Evolutionary conservation across 2,329 filamentous ascomycete species (phyloP).

Genomic region (Leptographium wingfieldii): DNA sequence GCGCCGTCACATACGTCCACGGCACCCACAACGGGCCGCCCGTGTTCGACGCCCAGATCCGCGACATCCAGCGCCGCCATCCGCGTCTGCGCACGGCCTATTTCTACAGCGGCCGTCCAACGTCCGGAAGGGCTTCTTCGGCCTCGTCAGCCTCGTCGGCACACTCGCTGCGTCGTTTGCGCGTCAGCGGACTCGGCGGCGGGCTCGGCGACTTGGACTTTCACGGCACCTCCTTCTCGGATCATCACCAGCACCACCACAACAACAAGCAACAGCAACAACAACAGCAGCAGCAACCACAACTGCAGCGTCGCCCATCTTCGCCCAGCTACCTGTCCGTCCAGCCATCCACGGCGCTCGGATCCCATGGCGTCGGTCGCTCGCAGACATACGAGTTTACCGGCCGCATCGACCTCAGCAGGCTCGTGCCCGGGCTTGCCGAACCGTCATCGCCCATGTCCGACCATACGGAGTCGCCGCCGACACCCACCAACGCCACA

Average conservation of each 20-base stretch:
- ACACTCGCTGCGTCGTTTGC: not conserved
- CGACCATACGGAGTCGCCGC: conserved; percentile 1
- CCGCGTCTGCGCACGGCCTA: conserved; percentile 29
- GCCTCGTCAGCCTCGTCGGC: not conserved
- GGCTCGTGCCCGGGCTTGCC: conserved; percentile 17
- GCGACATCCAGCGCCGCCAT: conserved; percentile 24
- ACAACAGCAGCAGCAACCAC: not conserved
- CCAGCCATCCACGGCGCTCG: not conserved
- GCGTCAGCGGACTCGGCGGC: not conserved
- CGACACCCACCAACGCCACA: conserved; percentile 5
- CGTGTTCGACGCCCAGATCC: conserved; percentile 40
- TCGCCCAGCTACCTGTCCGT: not conserved
- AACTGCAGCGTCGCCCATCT: not conserved
- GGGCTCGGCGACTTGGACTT: not conserved
- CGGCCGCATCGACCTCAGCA: conserved; percentile 33
- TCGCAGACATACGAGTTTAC: conserved; percentile 31
- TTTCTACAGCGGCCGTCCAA: conserved; percentile 27
- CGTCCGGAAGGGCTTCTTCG: not conserved
- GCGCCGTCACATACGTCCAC: conserved; percentile 47
- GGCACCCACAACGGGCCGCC: conserved; percentile 38
- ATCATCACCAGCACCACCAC: not conserved
- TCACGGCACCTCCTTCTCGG: not conserved
- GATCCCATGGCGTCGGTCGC: not conserved
- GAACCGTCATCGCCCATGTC: not conserved
- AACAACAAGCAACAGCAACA: not conserved